phyloP scores from a whole-genome alignment of 768 basidiomycete genomes.

The Boletus reticuloceps region DNA sequence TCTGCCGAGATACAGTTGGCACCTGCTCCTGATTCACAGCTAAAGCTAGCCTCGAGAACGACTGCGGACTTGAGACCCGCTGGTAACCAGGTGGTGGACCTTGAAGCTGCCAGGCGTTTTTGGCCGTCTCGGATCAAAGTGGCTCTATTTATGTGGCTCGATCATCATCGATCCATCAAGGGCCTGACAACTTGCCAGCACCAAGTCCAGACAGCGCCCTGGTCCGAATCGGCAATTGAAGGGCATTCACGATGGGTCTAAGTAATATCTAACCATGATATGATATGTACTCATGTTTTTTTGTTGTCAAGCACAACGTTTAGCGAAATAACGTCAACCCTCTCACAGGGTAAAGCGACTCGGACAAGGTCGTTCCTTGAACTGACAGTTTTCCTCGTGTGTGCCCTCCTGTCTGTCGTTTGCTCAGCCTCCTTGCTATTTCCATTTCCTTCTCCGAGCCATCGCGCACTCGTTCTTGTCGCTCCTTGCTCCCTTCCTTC shows the following conservation, averaged over 20 bases:
- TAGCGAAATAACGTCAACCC: constrained; percentile 15
- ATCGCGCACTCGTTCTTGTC: not conserved
- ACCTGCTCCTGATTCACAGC: no score
- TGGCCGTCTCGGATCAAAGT: constrained; percentile 7
- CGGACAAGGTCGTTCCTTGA: constrained; percentile 9
- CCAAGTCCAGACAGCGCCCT: no score
- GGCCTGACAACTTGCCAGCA: no score
- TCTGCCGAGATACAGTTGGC: no score
- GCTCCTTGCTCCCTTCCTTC: not conserved
- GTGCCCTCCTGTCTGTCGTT: constrained; percentile 4
- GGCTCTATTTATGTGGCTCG: constrained; percentile 1
- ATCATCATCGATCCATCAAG: not conserved
- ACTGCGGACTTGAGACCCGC: no score
- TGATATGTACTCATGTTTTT: no score
- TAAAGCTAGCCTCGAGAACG: not conserved
- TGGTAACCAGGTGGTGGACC: no score
- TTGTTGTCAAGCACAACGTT: not conserved
- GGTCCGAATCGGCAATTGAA: no score
- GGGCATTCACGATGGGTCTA: no score
- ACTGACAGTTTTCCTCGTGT: constrained; percentile 2
- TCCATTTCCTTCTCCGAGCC: not conserved
- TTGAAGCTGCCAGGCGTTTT: no score
- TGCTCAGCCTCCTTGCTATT: not conserved
- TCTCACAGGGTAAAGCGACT: constrained; percentile 2
- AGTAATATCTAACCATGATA: no score